Conservation (phyloP, 805 yeast species). For the Candida anglica region DNA sequence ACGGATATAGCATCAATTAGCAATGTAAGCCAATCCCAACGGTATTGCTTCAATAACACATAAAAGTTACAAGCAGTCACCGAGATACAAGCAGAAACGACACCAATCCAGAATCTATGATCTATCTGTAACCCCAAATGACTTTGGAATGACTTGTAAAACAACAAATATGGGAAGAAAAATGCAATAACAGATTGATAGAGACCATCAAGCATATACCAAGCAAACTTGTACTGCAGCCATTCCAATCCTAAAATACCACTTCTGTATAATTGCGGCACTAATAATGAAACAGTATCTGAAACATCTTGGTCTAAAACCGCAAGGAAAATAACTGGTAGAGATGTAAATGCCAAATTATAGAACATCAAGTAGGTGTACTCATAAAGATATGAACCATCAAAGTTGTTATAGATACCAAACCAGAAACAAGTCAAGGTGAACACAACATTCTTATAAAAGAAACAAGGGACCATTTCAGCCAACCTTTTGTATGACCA, state of each 20-base stretch:
- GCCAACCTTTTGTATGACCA: slow-evolving; percentile 76
- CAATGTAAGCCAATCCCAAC: slow-evolving; percentile 75
- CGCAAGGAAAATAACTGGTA: slow-evolving; percentile 73
- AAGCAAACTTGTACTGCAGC: slow-evolving; percentile 55
- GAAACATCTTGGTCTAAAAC: slow-evolving; percentile 73
- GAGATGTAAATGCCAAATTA: slow-evolving; percentile 76
- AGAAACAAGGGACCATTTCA: slow-evolving; percentile 76
- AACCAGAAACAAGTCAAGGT: slow-evolving; percentile 76
- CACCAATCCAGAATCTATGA: slow-evolving; percentile 72
- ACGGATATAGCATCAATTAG: slow-evolving; percentile 52
- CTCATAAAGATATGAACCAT: slow-evolving; percentile 74
- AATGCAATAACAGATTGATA: slow-evolving; percentile 69
- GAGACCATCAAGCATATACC: slow-evolving; percentile 65
- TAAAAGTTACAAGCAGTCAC: slow-evolving; percentile 64
- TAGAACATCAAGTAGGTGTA: slow-evolving; percentile 75
- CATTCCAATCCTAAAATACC: slow-evolving; percentile 66
- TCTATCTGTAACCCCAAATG: slow-evolving; percentile 56
- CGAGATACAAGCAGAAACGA: slow-evolving; percentile 54
- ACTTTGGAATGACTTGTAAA: slow-evolving; percentile 35
- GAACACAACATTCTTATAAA: slow-evolving; percentile 72
- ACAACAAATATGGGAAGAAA: slow-evolving; percentile 63
- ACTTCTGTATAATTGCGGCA: slow-evolving; percentile 65
- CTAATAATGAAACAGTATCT: slow-evolving; percentile 58
- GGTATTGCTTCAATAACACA: slow-evolving; percentile 60
- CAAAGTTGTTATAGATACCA: slow-evolving; percentile 64